Evolutionary conservation across 495 filamentous ascomycete species (phyloP), one percentile per base, ranked within the genome.

Genomic region (Staphylotrichum longicolle): DNA sequence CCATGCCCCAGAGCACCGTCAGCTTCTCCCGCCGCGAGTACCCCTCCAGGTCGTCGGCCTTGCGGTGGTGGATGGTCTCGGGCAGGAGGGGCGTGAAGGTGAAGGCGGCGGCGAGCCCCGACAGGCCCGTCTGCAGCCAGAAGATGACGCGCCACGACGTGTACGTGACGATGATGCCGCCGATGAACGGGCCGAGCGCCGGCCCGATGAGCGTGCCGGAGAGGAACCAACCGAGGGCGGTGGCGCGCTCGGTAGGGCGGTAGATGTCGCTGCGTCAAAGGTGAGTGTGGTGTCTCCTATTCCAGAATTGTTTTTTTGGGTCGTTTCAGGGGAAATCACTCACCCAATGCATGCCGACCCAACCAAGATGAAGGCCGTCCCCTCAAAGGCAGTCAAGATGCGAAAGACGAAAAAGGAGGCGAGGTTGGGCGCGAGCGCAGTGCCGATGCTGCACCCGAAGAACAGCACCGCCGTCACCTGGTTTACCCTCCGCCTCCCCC

Each of bases 141-240:
- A 90, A 90, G 37, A 90, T 86, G 41, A 80, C 81, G 35, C 87
- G 73, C 88, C 88, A 91, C 7, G 82, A 81, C 14, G 78, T 74
- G 71, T 83, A 90, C 0, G 85, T 90, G 14, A 90, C 86, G 49
- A 91, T 88, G 45, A 90, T 83, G 35, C 84, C 85, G 8, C 83
- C 83, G 32, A 86, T 65, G 63, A 89, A 87, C 4, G 88, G 88
- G 8, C 88, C 88, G 15, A 90, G 72, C 27, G 87, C 86, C 30
- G 88, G 88, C 1, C 88, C 88, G 55, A 89, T 83, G 1, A 91
- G 73, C 9, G 87, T 88, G 5, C 87, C 88, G 0, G 80, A 83
- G 10, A 89, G 70, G 65, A 88, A 89, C 85, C 84, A 90, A 15
- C 85, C 85, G 34, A 88, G 76, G 4, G 85, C 86, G 30, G 86